phyloP scores from a whole-genome alignment of 2,329 filamentous ascomycete species.

The Alternaria incomplexa region DNA sequence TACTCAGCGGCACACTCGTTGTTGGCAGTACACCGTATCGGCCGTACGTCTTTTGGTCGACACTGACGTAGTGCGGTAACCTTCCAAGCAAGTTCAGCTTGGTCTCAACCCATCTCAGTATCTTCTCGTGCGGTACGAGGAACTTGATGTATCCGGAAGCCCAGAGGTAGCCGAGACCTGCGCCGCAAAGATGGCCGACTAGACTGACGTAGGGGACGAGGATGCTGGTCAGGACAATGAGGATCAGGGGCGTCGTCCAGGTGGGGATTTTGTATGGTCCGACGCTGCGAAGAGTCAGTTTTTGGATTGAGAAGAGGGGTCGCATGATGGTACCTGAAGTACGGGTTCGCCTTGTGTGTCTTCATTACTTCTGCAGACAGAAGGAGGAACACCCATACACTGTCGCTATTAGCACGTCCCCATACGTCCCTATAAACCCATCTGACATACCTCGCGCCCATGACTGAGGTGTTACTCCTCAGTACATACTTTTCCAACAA shows the following conservation, averaged over 20 bases:
- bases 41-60: conserved; percentile 95
- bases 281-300: conserved; percentile 50
- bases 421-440: accelerated
- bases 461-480: conserved; percentile 71
- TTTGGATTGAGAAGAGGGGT: conserved; percentile 42
- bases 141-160: conserved; percentile 89
- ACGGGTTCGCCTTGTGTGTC: conserved; percentile 80
- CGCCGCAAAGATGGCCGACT: conserved; percentile 83
- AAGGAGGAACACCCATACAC: conserved; percentile 91
- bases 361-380: conserved; percentile 85
- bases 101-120: conserved; percentile 84
- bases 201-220: conserved; percentile 83
- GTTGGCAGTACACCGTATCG: conserved; percentile 84
- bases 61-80: conserved; percentile 88
- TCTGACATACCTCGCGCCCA: conserved; percentile 76
- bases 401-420: conserved; percentile 46
- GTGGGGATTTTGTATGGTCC: conserved; percentile 79
- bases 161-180: conserved; percentile 85
- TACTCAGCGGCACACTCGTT: conserved; percentile 26
- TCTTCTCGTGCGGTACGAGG: conserved; percentile 86
- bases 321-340: conserved; percentile 62
- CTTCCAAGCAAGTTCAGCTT: conserved; percentile 85
- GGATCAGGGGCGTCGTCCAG: conserved; percentile 85
- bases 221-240: conserved; percentile 75
- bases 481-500: conserved; percentile 77